phyloP scores from a whole-genome alignment of 306 rosid genomes.

The Prunus fruticosa region DNA sequence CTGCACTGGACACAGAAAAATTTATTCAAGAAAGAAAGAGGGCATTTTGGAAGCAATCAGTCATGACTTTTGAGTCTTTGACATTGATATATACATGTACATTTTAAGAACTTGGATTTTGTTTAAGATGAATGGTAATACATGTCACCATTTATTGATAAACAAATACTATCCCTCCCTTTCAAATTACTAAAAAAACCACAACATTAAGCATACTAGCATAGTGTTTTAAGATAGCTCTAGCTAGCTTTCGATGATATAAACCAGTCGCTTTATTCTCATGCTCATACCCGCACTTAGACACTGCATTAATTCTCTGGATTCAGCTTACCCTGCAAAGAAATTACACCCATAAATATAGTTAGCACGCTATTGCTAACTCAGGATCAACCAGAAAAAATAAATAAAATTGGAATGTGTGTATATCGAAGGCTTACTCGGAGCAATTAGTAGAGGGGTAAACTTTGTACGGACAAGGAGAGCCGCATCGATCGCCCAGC shows the following conservation, averaged over 20 bases:
- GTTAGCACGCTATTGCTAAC: background rate
- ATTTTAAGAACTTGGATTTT: no score
- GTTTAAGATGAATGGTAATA: no score
- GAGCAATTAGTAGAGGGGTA: conserved; percentile 69
- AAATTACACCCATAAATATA: conserved; percentile 1
- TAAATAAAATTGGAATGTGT: background rate
- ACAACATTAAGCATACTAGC: no score
- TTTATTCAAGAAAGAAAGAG: no score
- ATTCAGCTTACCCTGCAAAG: conserved; percentile 44
- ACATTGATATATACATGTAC: no score
- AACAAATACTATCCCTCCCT: no score
- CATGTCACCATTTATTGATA: no score
- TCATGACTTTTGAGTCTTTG: no score
- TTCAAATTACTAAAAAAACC: no score
- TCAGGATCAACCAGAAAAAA: background rate
- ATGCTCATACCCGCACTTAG: background rate
- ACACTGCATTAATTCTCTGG: background rate
- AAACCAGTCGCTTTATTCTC: conserved; percentile 1
- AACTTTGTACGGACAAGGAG: conserved; percentile 52
- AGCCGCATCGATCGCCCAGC: conserved; percentile 35
- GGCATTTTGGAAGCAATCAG: no score
- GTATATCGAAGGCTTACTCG: conserved; percentile 17
- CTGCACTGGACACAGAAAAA: no score
- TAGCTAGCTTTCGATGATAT: background rate
- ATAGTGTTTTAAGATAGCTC: background rate